Percentiles rank a stretch among this genome's conserved stretches.
Evolutionary conservation across 306 rosid genomes (phyloP).

Genomic region (Calophaca sinica): DNA sequence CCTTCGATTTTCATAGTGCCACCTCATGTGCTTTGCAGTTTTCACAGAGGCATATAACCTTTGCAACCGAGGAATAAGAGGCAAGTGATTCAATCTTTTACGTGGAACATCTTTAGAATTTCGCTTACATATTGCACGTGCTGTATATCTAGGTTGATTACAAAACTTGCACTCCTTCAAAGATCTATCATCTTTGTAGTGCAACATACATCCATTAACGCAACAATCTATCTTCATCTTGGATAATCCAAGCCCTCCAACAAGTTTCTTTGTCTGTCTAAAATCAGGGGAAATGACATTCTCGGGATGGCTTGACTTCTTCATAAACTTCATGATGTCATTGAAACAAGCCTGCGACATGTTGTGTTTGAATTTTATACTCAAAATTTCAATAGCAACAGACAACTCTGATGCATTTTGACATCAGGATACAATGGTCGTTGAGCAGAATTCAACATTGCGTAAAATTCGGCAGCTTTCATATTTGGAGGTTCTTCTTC

Average conservation of each 20-base stretch:
- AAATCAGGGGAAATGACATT: conserved; percentile 1
- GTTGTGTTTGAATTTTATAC: conserved; percentile 25
- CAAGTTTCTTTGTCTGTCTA: not conserved
- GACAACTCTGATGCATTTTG: not conserved
- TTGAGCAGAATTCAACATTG: not conserved
- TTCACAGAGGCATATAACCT: not conserved
- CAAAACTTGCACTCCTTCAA: no score
- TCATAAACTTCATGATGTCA: conserved; percentile 3
- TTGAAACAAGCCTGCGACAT: conserved; percentile 25
- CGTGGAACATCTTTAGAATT: no score
- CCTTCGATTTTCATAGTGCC: not conserved
- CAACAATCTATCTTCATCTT: no score
- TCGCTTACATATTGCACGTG: no score
- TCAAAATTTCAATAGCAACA: not conserved
- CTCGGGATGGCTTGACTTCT: not conserved
- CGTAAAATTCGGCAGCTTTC: not conserved
- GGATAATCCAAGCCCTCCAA: no score
- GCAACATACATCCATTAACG: no score
- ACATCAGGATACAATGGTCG: not conserved
- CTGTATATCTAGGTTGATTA: no score
- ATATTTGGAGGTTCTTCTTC: not conserved
- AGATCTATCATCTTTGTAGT: no score
- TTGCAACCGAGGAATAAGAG: not conserved
- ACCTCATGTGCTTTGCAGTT: not conserved
- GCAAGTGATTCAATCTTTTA: no score